phyloP scores from a whole-genome alignment of 305 asterid species.

The Fraxinus xanthoxyloides region DNA sequence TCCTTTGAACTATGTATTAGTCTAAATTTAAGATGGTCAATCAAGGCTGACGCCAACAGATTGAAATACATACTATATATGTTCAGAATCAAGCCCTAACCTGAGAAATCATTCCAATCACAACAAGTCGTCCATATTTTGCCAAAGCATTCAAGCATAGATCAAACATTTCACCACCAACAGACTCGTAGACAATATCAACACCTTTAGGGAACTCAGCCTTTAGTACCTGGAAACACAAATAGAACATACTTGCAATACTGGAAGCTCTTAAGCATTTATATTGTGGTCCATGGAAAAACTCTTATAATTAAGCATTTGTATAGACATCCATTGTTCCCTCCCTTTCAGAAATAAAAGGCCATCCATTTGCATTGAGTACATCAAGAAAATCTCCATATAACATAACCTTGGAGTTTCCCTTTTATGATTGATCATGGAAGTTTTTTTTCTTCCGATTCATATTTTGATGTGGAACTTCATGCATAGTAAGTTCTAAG shows the following conservation, averaged over 20 bases:
- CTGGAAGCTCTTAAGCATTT: not conserved
- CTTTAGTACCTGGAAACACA: slow-evolving; percentile 61
- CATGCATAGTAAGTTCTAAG: not conserved
- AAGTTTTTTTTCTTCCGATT: not conserved
- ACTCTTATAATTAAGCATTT: not conserved
- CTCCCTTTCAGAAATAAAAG: not conserved
- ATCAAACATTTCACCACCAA: slow-evolving; percentile 93
- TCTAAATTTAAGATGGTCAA: not conserved
- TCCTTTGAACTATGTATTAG: not conserved
- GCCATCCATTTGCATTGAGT: not conserved
- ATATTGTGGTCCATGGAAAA: not conserved
- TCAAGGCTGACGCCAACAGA: not conserved
- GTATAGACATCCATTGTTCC: not conserved
- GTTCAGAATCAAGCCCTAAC: slow-evolving; percentile 32
- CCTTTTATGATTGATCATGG: not conserved
- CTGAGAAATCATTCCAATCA: slow-evolving; percentile 98
- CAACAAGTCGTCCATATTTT: slow-evolving; percentile 79
- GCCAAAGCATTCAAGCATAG: slow-evolving; percentile 87
- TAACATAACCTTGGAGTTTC: not conserved
- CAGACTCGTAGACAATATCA: slow-evolving; percentile 87
- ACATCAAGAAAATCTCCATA: not conserved
- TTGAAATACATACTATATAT: not conserved
- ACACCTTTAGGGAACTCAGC: slow-evolving; percentile 86
- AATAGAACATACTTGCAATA: not conserved
- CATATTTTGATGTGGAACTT: not conserved